Percentiles rank a stretch among this genome's conserved stretches.
Evolutionary conservation across 2,329 filamentous ascomycete species (phyloP).

Genomic region (Remersonia thermophila): DNA sequence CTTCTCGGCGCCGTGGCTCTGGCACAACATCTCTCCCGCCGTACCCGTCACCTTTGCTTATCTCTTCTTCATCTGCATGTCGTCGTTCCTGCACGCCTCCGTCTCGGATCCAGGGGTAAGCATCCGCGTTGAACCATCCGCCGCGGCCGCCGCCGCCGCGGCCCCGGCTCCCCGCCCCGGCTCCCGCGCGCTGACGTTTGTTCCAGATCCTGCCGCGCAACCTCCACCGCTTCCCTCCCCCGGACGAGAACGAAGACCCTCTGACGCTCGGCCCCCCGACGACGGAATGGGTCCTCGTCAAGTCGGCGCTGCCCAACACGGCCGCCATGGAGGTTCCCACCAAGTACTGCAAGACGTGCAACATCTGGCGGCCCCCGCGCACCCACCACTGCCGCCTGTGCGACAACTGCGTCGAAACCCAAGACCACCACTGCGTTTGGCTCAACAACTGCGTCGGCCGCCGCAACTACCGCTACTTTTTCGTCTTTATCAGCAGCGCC

Average conservation of each 20-base stretch:
- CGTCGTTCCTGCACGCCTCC: conserved; percentile 89
- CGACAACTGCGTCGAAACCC: conserved; percentile 93
- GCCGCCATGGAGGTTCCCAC: conserved; percentile 96
- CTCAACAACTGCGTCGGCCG: conserved; percentile 96
- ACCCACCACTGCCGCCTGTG: conserved; percentile 94
- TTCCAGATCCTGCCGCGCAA: conserved; percentile 79
- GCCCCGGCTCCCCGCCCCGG: no score
- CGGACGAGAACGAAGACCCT: conserved; percentile 65
- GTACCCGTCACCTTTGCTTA: conserved; percentile 86
- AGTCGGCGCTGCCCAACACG: conserved; percentile 59
- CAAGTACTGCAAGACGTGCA: conserved; percentile 96
- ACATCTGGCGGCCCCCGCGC: conserved; percentile 90
- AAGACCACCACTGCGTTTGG: conserved; percentile 98
- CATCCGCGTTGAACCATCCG: no score
- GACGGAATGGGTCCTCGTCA: conserved; percentile 88
- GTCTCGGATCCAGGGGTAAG: conserved; percentile 84
- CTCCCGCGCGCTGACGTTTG: no score
- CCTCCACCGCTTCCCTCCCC: conserved; percentile 73
- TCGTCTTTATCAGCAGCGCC: conserved; percentile 73
- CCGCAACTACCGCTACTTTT: conserved; percentile 97
- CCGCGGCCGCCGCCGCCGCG: no score
- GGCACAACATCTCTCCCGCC: conserved; percentile 75
- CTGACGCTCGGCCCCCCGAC: conserved; percentile 70
- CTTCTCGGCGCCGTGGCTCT: conserved; percentile 75
- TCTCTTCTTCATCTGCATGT: conserved; percentile 78